Base-by-base conservation (phyloP, 164 flowering plant species). In the Stephania cephalantha region DNA sequence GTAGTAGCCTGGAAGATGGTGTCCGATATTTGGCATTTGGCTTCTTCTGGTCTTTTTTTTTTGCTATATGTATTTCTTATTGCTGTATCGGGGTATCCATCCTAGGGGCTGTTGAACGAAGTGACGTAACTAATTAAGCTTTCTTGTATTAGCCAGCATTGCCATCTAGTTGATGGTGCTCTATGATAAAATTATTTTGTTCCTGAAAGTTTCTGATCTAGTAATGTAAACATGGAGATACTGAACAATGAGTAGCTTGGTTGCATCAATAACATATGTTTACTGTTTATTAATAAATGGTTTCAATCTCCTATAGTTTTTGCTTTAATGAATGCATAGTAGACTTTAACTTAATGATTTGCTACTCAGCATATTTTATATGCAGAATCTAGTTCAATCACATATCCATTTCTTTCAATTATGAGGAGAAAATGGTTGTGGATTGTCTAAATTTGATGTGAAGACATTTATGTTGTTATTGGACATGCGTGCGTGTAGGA, bases 391-490 rank as follows among this genome's bases (percentile, higher is more conserved):
- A 6, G 65, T 18, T 58, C 65, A 18, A 25, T 44, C 46, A 46
- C 71, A 69, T 10, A 69, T 45, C 48, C 50, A 42, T 45, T 46
- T 44, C 20, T 18, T 69, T 69, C 22, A 45, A 17, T 44, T 69
- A 42, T 17, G 71, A 69, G 22, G 71, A 46, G 50, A 45, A 69
- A 69, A n/a, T 69, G 52, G 69, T 25, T 66, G 69, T 25, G 35
- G 69, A 9, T 25, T 69, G 71, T 69, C 20, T 69, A 69, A 45
- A 42, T 44, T 69, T 17, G 65, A 42, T 9, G 18, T 9, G 18
- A 45, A 20, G 50, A 45, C 48, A 69, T 69, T 46, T 20, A 44
- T 69, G 71, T 69, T 20, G 5, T 35, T n/a, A 45, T 18, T 11
- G n/a, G 50, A 69, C 71, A 69, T 45, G 65, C 6, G 13, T 7